Percentiles rank a stretch among this genome's conserved stretches.
These are phyloP conservation scores for Fusarium zealandicum DNA, from an alignment of 2,329 filamentous ascomycete genomes.

Conservation along the genomic window DNA sequence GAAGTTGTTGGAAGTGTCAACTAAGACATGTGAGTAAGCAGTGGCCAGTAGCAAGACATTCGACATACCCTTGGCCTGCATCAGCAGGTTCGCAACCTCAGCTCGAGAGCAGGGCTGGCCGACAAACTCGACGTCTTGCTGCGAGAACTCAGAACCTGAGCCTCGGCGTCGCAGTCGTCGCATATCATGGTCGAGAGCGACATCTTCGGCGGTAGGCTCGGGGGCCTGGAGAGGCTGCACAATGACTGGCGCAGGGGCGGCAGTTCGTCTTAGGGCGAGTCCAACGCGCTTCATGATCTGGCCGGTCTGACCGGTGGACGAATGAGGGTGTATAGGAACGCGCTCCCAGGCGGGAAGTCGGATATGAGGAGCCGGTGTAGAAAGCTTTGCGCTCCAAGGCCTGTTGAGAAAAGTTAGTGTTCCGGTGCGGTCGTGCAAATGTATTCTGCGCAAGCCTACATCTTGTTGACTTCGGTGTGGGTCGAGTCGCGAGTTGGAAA, in stretches of 20 bases:
- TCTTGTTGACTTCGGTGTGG: slow-evolving; percentile 12
- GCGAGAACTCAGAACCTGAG: neutral
- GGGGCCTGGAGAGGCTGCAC: neutral
- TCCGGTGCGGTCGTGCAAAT: neutral
- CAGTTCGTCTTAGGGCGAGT: slow-evolving; percentile 9
- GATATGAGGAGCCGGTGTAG: slow-evolving; percentile 24
- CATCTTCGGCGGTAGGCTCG: slow-evolving; percentile 3
- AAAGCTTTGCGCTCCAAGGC: slow-evolving; percentile 34
- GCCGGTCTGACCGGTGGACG: slow-evolving; percentile 34
- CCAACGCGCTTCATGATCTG: slow-evolving; percentile 47
- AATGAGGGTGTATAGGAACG: slow-evolving; percentile 39
- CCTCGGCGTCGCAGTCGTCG: slow-evolving; percentile 21
- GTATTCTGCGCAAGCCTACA: slow-evolving; percentile 24
- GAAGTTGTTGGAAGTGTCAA: slow-evolving; percentile 38
- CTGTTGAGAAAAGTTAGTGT: slow-evolving; percentile 30
- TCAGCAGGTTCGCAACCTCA: slow-evolving; percentile 15
- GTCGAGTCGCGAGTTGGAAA: slow-evolving; percentile 34
- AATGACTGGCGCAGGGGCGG: neutral
- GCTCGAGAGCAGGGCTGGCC: slow-evolving; percentile 18
- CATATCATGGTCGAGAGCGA: slow-evolving; percentile 12
- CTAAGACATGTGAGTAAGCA: slow-evolving; percentile 35
- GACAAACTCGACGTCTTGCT: slow-evolving; percentile 3
- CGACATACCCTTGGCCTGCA: slow-evolving; percentile 44
- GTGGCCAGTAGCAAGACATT: too few relatives aligned
- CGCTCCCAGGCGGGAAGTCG: slow-evolving; percentile 45